phyloP scores from a whole-genome alignment of 2,329 filamentous ascomycete species.

The Chaetomium sp. region DNA sequence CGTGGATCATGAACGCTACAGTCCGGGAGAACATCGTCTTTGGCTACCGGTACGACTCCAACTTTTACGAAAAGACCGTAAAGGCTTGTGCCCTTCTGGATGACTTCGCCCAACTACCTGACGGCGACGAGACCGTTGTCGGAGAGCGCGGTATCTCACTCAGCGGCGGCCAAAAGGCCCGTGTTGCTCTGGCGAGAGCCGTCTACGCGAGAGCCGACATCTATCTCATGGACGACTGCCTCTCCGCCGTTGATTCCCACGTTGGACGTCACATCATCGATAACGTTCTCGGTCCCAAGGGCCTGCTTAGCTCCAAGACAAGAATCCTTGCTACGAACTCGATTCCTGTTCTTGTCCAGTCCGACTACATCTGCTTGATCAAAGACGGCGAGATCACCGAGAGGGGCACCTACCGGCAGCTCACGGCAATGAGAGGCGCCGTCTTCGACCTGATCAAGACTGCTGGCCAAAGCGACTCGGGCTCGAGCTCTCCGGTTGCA shows the following conservation, averaged over 20 bases:
- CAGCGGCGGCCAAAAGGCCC: constrained; percentile 93
- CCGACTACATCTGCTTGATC: constrained; percentile 84
- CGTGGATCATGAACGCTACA: constrained; percentile 98
- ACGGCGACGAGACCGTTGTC: constrained; percentile 95
- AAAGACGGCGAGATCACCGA: constrained; percentile 83
- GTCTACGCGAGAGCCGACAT: constrained; percentile 97
- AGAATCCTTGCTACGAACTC: constrained; percentile 93
- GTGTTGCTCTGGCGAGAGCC: constrained; percentile 85
- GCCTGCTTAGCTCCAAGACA: constrained; percentile 82
- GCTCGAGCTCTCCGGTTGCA: constrained; percentile 41
- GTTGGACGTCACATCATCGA: constrained; percentile 94
- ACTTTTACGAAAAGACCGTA: constrained; percentile 92
- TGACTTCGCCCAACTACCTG: constrained; percentile 88
- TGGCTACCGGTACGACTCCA: constrained; percentile 88
- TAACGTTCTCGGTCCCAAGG: constrained; percentile 83
- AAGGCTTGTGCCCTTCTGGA: constrained; percentile 88
- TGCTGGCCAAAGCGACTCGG: constrained; percentile 60
- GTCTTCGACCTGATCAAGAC: constrained; percentile 83
- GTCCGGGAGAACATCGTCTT: constrained; percentile 98
- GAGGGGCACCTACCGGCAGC: constrained; percentile 84
- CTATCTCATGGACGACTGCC: constrained; percentile 89
- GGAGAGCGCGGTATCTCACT: constrained; percentile 95
- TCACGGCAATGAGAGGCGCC: constrained; percentile 91
- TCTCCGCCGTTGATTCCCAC: constrained; percentile 98
- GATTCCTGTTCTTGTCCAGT: constrained; percentile 85